Conservation (phyloP, 495 filamentous ascomycete genomes). For the Penicillium flavigenum region DNA sequence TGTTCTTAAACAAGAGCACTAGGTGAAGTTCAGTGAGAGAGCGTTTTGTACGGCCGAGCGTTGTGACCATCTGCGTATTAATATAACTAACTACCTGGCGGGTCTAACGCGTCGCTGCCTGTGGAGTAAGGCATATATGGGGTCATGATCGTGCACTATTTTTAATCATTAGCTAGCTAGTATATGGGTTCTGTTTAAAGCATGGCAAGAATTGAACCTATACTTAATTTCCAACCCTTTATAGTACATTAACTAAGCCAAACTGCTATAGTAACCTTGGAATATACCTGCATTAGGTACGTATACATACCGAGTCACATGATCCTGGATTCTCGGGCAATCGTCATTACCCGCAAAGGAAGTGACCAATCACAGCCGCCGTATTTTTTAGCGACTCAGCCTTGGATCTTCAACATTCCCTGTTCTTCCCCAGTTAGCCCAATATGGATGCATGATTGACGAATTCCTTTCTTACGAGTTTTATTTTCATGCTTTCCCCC, state of each 20-base stretch:
- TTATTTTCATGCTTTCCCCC: conserved; percentile 5
- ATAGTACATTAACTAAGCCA: not conserved
- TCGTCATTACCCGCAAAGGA: conserved; percentile 12
- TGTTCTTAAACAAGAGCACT: not conserved
- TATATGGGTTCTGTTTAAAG: not conserved
- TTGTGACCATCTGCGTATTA: not conserved
- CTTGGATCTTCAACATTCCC: conserved; percentile 17
- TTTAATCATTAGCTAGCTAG: not conserved
- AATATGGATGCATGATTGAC: conserved; percentile 16
- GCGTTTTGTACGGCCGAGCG: not conserved
- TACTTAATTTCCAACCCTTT: not conserved
- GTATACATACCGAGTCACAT: not conserved
- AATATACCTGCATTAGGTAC: too few species aligned
- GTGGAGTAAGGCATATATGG: not conserved
- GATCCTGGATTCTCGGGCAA: not conserved
- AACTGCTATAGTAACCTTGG: not conserved
- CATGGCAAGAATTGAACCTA: not conserved
- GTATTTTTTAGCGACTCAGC: conserved; percentile 15
- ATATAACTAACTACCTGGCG: not conserved
- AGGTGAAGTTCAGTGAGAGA: not conserved
- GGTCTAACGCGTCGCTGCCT: not conserved
- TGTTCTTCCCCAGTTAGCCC: conserved; percentile 11
- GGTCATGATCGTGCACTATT: not conserved
- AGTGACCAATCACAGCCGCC: conserved; percentile 17
- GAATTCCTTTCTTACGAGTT: conserved; percentile 14